Base-by-base conservation (phyloP, 129 eudicot genomes). In the Flaveria linearis region DNA sequence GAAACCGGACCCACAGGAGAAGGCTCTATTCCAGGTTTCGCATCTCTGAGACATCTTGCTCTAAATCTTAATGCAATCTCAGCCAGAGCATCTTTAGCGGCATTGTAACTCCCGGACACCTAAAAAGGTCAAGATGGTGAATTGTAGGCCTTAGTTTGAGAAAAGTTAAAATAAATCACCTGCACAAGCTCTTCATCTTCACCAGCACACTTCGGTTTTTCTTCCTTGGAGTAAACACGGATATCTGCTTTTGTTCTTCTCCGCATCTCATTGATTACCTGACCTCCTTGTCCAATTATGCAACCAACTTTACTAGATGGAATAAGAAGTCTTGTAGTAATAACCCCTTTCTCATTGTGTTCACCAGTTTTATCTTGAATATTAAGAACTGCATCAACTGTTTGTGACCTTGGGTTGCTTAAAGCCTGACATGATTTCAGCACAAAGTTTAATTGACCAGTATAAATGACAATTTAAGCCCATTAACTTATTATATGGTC, bases 161-260 rank as follows among this genome's bases (percentile, higher is more conserved):
- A 70, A 53, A 71, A 53, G 4, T 15, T 66, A 10, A 53, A 2
- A 39, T 1, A 7, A 7, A 71, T 81, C 51, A 91, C 97, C 92
- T 89, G 96, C 70, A 91, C 97, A 80, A 91, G 97, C 85, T 91
- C 97, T 80, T 91, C 97, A 76, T 91, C 96, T 74, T 80, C 86
- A 30, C 86, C 87, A 60, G 96, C 96, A 76, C 89, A 88, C 53
- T 76, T 83, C 25, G 92, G 91, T 51, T 87, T 91, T 22, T 89
- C 97, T 70, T 91, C 97, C 84, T 91, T 89, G 16, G 96, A 78
- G 71, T 71, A 80, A 51, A 91, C 91, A 77, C 97, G 96, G 42
- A 91, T 91, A 33, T 91, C 96, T 58, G 97, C 96, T 63, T 78
- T 81, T 25, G 96, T 88, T 89, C 97, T 84, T 79, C 92, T 87